phyloP scores from a whole-genome alignment of 257 asterid genomes.

The Rhazya stricta region DNA sequence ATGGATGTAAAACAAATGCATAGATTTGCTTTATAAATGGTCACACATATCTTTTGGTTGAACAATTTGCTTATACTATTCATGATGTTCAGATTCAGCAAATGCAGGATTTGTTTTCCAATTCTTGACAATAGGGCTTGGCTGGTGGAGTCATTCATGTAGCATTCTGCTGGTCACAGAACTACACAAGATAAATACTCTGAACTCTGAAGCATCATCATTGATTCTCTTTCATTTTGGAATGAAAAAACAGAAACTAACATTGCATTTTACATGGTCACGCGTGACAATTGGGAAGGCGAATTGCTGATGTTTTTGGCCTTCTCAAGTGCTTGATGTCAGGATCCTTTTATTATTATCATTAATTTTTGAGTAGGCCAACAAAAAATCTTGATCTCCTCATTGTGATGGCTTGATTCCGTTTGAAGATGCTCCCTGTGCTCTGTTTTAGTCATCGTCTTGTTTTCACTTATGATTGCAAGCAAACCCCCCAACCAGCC shows the following conservation, averaged over 20 bases:
- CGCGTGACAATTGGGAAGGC: not conserved
- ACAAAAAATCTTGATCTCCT: no score
- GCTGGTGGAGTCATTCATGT: not conserved
- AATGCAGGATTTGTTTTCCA: not conserved
- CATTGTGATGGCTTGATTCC: no score
- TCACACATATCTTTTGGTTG: not conserved
- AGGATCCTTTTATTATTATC: no score
- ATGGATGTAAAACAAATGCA: not conserved
- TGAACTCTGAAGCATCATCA: no score
- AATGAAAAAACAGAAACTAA: no score
- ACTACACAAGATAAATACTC: not conserved
- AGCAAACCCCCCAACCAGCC: conserved; percentile 37
- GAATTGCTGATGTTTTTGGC: not conserved
- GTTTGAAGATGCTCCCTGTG: not conserved
- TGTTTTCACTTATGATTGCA: not conserved
- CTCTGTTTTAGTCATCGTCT: not conserved
- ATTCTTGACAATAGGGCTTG: not conserved
- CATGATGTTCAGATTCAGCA: not conserved
- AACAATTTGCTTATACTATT: not conserved
- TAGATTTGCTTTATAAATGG: not conserved
- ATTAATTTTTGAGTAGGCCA: no score
- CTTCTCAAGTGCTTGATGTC: not conserved
- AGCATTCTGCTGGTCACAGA: not conserved
- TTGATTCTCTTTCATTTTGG: no score
- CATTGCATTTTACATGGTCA: not conserved